phyloP scores from a whole-genome alignment of 805 yeast genomes.

The Clavispora carvajalis region DNA sequence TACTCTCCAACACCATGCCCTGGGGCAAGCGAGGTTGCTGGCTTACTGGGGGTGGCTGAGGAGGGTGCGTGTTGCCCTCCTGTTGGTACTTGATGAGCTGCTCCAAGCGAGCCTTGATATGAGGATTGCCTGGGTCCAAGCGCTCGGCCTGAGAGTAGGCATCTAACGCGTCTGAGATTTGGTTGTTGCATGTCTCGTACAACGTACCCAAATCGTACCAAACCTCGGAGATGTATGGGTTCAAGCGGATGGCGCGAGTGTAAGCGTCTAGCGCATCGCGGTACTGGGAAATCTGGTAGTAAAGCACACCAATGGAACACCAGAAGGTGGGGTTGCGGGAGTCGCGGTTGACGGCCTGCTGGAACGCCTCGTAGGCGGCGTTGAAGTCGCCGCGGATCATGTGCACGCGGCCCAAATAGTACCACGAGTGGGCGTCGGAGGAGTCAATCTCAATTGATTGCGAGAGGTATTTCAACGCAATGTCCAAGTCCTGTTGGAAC shows the following conservation, averaged over 20 bases:
- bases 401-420: slow-evolving; percentile 91
- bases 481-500: slow-evolving; percentile 71
- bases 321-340: slow-evolving; percentile 97
- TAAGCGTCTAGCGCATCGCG: slow-evolving; percentile 97
- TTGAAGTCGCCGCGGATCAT: slow-evolving; percentile 94
- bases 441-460: slow-evolving; percentile 88
- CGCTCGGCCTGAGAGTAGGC: slow-evolving; percentile 96
- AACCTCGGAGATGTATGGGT: slow-evolving; percentile 94
- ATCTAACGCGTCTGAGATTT: slow-evolving; percentile 89
- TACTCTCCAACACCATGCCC: slow-evolving; percentile 55
- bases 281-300: slow-evolving; percentile 93
- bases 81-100: slow-evolving; percentile 71
- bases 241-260: slow-evolving; percentile 90
- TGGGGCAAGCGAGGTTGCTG: slow-evolving; percentile 61
- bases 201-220: slow-evolving; percentile 98
- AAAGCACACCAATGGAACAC: slow-evolving; percentile 93
- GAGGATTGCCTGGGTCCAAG: slow-evolving; percentile 90
- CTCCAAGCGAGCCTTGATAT: slow-evolving; percentile 87
- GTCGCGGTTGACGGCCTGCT: slow-evolving; percentile 96
- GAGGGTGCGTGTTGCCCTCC: slow-evolving; percentile 59
- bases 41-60: slow-evolving; percentile 62
- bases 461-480: slow-evolving; percentile 74
- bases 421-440: slow-evolving; percentile 95
- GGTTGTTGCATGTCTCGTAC: slow-evolving; percentile 96
- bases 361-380: slow-evolving; percentile 96